phyloP scores from a whole-genome alignment of 371 early-diverging fungal species.

The Aphelidium insulamus region DNA sequence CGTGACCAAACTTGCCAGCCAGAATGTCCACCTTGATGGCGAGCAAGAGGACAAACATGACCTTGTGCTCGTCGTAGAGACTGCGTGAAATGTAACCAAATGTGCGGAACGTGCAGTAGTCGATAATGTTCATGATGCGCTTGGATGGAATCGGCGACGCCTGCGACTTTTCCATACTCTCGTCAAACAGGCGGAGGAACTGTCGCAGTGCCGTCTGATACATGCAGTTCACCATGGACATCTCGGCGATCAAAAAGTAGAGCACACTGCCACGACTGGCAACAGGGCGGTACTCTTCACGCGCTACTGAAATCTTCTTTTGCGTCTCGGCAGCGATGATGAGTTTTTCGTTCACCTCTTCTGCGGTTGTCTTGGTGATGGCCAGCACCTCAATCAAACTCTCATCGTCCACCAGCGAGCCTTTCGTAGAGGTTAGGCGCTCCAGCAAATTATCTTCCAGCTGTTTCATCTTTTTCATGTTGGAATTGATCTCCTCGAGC shows the following conservation, averaged over 20 bases:
- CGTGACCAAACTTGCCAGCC: slow-evolving; percentile 17
- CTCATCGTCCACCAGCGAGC: slow-evolving; percentile 34
- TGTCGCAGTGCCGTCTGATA: slow-evolving; percentile 31
- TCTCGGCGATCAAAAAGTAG: slow-evolving; percentile 34
- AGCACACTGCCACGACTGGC: slow-evolving; percentile 28
- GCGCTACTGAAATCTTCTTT: slow-evolving; percentile 28
- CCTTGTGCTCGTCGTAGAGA: slow-evolving; percentile 30
- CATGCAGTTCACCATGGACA: slow-evolving; percentile 34
- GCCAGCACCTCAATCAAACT: slow-evolving; percentile 32
- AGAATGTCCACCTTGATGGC: slow-evolving; percentile 29
- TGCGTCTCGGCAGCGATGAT: slow-evolving; percentile 32
- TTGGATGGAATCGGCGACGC: slow-evolving; percentile 30
- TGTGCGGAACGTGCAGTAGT: slow-evolving; percentile 28
- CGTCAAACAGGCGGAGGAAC: slow-evolving; percentile 34
- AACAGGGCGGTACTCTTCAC: slow-evolving; percentile 35
- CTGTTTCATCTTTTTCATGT: slow-evolving; percentile 36
- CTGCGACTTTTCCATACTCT: slow-evolving; percentile 26
- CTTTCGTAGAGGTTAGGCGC: slow-evolving; percentile 28
- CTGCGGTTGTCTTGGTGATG: slow-evolving; percentile 29
- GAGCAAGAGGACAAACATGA: slow-evolving; percentile 26
- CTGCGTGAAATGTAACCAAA: slow-evolving; percentile 26
- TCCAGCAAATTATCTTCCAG: slow-evolving; percentile 34
- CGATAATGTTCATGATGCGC: slow-evolving; percentile 34
- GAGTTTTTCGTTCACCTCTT: slow-evolving; percentile 34
- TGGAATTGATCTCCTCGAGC: slow-evolving; percentile 29